Conservation (phyloP, 2,329 filamentous ascomycete genomes). For the Ophiostoma piceae region DNA sequence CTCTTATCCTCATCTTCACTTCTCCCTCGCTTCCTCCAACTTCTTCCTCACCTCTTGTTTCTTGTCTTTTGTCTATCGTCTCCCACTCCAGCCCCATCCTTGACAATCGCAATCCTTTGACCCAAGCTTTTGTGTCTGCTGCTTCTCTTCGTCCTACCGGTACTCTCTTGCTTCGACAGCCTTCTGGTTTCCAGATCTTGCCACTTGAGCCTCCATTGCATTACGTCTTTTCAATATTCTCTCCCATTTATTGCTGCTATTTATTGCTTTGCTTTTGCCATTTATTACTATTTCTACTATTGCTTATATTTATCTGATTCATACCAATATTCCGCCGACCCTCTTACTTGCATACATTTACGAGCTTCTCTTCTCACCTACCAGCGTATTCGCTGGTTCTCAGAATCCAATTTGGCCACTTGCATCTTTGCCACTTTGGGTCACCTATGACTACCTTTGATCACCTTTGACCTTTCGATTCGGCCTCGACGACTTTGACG, state of each 20-base stretch:
- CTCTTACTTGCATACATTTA: slow-evolving; percentile 13
- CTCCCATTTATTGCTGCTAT: background rate
- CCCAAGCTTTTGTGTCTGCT: background rate
- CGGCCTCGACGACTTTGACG: background rate
- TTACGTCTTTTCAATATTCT: background rate
- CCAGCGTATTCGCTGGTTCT: too few species aligned
- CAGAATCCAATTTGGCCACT: background rate
- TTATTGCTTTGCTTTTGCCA: background rate
- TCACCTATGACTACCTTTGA: background rate
- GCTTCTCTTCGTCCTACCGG: background rate
- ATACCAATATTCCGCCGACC: background rate
- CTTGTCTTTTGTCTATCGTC: background rate
- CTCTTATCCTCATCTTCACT: background rate
- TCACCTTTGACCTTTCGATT: background rate
- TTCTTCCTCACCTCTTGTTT: background rate
- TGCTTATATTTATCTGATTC: background rate
- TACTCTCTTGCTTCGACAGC: background rate
- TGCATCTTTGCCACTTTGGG: slow-evolving; percentile 12
- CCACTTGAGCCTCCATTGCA: background rate
- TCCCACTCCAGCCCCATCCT: background rate
- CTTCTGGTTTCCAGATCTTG: background rate
- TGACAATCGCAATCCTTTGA: background rate
- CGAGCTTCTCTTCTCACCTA: background rate
- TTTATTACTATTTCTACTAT: background rate
- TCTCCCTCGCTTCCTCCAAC: background rate